Conservation (phyloP, 2,329 filamentous ascomycete genomes). For the Balansia obtecta region DNA sequence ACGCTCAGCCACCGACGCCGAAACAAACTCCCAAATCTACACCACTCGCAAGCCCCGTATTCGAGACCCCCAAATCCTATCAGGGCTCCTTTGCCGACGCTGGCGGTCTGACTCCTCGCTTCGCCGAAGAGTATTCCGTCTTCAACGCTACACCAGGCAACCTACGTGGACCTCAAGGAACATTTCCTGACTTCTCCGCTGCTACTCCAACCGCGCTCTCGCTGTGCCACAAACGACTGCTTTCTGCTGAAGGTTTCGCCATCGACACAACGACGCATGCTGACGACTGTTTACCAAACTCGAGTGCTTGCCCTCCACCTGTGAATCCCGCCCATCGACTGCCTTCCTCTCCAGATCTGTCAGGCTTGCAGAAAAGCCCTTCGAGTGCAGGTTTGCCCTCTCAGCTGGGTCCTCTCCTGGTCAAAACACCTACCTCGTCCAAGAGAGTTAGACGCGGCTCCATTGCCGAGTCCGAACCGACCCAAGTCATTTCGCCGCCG, state of each 20-base stretch:
- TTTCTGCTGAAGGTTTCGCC: slow-evolving; percentile 37
- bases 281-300: slow-evolving; percentile 44
- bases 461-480: slow-evolving; percentile 20
- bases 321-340: slow-evolving; percentile 47
- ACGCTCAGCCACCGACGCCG: slow-evolving; percentile 47
- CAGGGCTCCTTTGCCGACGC: slow-evolving; percentile 35
- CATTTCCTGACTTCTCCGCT: slow-evolving; percentile 33
- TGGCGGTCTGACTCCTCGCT: slow-evolving; percentile 45
- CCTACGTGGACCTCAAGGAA: slow-evolving; percentile 32
- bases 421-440: slow-evolving; percentile 13
- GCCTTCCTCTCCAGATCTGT: slow-evolving; percentile 42
- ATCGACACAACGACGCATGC: slow-evolving; percentile 47
- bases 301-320: slow-evolving; percentile 41
- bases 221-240: slow-evolving; percentile 33
- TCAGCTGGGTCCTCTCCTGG: slow-evolving; percentile 16
- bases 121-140: slow-evolving; percentile 53
- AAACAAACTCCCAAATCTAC: slow-evolving; percentile 43
- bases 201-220: slow-evolving; percentile 22
- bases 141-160: slow-evolving; percentile 53
- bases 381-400: slow-evolving; percentile 15
- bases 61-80: slow-evolving; percentile 42
- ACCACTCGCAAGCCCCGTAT: slow-evolving; percentile 40
- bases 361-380: slow-evolving; percentile 19
- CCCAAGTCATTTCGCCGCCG: slow-evolving; percentile 48
- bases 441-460: slow-evolving; percentile 35